Conservation (phyloP, 2,329 filamentous ascomycete species). For the Pseudogymnoascus sp. region DNA sequence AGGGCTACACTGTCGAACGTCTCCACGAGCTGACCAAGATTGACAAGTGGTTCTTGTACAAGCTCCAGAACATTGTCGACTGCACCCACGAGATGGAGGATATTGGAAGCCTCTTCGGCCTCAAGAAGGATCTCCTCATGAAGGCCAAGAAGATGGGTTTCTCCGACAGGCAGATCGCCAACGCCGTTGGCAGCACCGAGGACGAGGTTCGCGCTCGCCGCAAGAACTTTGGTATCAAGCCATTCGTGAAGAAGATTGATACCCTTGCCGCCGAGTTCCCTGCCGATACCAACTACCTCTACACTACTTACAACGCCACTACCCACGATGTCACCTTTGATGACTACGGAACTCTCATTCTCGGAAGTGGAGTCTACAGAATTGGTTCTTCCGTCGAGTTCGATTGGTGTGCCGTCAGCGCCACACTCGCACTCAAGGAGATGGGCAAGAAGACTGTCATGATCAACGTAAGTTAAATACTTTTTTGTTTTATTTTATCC, state of each 20-base stretch:
- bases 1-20: slow-evolving; percentile 86
- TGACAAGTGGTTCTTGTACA: slow-evolving; percentile 98
- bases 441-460: slow-evolving; percentile 97
- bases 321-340: slow-evolving; percentile 91
- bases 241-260: slow-evolving; percentile 98
- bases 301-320: slow-evolving; percentile 95
- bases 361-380: slow-evolving; percentile 93
- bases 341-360: slow-evolving; percentile 80
- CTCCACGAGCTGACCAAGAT: slow-evolving; percentile 96
- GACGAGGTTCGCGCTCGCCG: slow-evolving; percentile 81
- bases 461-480: slow-evolving; percentile 62
- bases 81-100: slow-evolving; percentile 79
- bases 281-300: slow-evolving; percentile 88
- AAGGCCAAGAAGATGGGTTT: slow-evolving; percentile 98
- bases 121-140: slow-evolving; percentile 81
- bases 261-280: slow-evolving; percentile 96
- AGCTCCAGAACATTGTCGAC: slow-evolving; percentile 94
- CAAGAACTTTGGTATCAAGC: slow-evolving; percentile 78
- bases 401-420: slow-evolving; percentile 95
- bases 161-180: slow-evolving; percentile 90
- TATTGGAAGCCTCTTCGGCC: slow-evolving; percentile 69
- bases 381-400: slow-evolving; percentile 98
- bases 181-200: slow-evolving; percentile 76
- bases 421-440: slow-evolving; percentile 70
- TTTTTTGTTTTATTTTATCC: slow-evolving; percentile 2